phyloP scores from a whole-genome alignment of 164 flowering plant species.

The Aristolochia contorta region DNA sequence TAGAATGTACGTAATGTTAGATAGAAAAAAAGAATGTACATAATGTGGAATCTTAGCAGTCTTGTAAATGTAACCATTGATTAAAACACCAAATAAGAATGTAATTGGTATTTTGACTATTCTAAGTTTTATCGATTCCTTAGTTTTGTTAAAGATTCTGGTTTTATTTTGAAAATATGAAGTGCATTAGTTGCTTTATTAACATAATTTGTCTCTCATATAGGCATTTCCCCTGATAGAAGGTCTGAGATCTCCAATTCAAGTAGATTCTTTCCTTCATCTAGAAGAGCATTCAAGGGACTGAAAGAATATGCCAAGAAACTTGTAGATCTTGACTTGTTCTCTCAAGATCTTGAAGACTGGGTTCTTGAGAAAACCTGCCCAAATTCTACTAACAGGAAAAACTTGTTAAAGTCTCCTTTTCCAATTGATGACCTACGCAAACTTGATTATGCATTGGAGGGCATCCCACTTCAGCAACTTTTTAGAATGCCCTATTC shows the following conservation, averaged over 20 bases:
- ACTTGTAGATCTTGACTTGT: slow-evolving; percentile 37
- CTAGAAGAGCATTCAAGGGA: slow-evolving; percentile 43
- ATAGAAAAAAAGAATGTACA: too few relatives aligned
- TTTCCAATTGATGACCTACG: slow-evolving; percentile 43
- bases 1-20: too few relatives aligned
- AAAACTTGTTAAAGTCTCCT: slow-evolving; percentile 35
- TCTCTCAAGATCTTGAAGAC: slow-evolving; percentile 34
- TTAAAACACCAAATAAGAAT: too few relatives aligned
- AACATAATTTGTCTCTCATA: slow-evolving; percentile 3
- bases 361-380: slow-evolving; percentile 38
- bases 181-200: too few relatives aligned
- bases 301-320: slow-evolving; percentile 43
- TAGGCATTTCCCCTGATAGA: slow-evolving; percentile 38
- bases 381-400: slow-evolving; percentile 18
- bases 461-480: slow-evolving; percentile 54
- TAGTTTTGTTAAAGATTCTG: too few relatives aligned
- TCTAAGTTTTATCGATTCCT: too few relatives aligned
- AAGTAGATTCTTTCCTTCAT: slow-evolving; percentile 40
- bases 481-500: slow-evolving; percentile 54
- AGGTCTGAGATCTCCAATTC: slow-evolving; percentile 37
- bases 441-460: slow-evolving; percentile 57
- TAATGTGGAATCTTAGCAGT: too few relatives aligned
- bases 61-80: too few relatives aligned
- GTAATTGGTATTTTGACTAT: too few relatives aligned
- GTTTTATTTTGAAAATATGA: too few relatives aligned